Conservation (phyloP, 306 rosid genomes). For the Trifolium dubium region DNA sequence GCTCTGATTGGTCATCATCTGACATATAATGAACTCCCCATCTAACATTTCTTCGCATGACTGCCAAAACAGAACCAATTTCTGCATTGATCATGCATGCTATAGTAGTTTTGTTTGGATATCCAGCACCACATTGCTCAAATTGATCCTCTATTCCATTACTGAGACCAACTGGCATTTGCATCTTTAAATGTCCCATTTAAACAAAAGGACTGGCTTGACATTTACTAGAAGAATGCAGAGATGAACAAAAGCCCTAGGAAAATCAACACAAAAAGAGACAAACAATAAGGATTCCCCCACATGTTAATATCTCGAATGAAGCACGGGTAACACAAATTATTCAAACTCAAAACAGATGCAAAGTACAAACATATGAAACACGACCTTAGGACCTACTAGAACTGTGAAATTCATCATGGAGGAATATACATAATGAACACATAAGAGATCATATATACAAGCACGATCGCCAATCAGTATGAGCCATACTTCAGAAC, state of each 20-base stretch:
- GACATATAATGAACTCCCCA: constrained; percentile 93
- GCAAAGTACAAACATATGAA: neutral
- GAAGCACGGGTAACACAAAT: neutral
- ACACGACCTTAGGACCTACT: neutral
- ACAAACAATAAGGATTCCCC: neutral
- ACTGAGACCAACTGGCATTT: constrained; percentile 57
- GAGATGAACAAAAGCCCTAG: constrained; percentile 14
- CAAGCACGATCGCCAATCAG: neutral
- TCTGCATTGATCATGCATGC: constrained; percentile 96
- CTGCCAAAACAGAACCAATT: constrained; percentile 92
- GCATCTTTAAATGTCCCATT: constrained; percentile 85
- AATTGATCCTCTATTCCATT: constrained; percentile 86
- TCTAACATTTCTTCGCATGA: constrained; percentile 95
- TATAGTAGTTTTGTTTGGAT: constrained; percentile 72
- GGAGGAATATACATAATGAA: neutral
- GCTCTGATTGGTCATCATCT: constrained; percentile 94
- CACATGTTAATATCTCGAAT: neutral
- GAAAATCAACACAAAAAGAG: neutral
- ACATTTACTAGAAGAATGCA: constrained; percentile 18
- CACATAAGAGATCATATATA: neutral
- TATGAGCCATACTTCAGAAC: neutral
- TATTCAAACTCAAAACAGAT: constrained; percentile 27
- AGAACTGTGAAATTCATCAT: neutral
- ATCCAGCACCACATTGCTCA: constrained; percentile 66
- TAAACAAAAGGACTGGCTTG: constrained; percentile 27